phyloP scores from a whole-genome alignment of 2,329 filamentous ascomycete genomes.

The Exophiala phaeomuriformis region DNA sequence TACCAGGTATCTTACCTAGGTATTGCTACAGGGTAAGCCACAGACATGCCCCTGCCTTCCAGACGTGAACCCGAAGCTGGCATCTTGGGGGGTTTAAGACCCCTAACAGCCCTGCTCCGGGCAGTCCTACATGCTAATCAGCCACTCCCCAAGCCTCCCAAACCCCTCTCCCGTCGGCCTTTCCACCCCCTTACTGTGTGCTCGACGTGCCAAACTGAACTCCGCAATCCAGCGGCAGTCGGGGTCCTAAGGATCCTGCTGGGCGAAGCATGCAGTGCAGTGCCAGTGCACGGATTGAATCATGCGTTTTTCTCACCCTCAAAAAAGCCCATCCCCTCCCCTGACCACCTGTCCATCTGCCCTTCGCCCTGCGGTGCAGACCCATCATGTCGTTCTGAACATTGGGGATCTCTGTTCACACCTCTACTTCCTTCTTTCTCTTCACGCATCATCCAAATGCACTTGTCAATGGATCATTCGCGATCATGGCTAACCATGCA shows the following conservation, averaged over 20 bases:
- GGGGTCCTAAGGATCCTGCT: background rate
- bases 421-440: background rate
- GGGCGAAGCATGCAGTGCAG: background rate
- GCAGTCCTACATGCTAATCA: background rate
- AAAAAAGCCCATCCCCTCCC: conserved; percentile 11
- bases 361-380: conserved; percentile 5
- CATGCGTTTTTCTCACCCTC: conserved; percentile 8
- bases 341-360: conserved; percentile 15
- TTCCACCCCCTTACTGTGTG: no score
- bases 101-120: background rate
- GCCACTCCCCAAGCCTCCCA: background rate
- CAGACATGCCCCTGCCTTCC: background rate
- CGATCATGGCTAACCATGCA: conserved; percentile 28
- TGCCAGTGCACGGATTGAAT: background rate
- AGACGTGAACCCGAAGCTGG: background rate
- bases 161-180: background rate
- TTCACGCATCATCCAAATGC: conserved; percentile 16
- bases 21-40: background rate
- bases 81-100: background rate
- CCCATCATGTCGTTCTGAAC: conserved; percentile 16
- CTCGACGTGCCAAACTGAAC: background rate
- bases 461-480: conserved; percentile 26
- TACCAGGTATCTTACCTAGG: background rate
- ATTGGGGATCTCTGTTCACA: background rate
- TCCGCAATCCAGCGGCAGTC: background rate